phyloP scores from a whole-genome alignment of 2,329 filamentous ascomycete genomes.

The Xylariaceae sp. region DNA sequence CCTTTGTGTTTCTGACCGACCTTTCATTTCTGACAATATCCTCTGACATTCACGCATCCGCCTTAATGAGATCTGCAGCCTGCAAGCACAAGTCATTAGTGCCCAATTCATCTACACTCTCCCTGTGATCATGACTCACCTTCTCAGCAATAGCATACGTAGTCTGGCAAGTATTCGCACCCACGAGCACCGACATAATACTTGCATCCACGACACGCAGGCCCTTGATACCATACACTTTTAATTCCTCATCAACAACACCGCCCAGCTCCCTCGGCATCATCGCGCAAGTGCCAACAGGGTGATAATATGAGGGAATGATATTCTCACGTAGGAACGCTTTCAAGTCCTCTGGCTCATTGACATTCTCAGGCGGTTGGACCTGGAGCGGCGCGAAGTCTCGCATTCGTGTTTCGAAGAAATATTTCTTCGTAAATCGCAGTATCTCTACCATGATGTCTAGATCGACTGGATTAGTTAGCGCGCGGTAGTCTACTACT shows the following conservation, averaged over 20 bases:
- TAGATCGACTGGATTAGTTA: slow-evolving; percentile 49
- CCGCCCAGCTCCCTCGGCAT: slow-evolving; percentile 51
- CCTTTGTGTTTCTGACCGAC: too few relatives aligned
- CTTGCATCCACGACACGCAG: slow-evolving; percentile 56
- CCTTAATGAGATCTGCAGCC: slow-evolving; percentile 27
- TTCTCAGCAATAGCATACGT: slow-evolving; percentile 62
- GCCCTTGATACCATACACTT: slow-evolving; percentile 54
- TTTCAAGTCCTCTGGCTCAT: slow-evolving; percentile 43
- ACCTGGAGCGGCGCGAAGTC: slow-evolving; percentile 44
- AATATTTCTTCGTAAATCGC: slow-evolving; percentile 45
- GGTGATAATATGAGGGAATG: slow-evolving; percentile 47
- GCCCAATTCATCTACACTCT: too few relatives aligned
- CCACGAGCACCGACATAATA: slow-evolving; percentile 54
- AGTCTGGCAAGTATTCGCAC: slow-evolving; percentile 55
- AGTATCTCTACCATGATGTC: slow-evolving; percentile 49
- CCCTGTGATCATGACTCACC: slow-evolving; percentile 34
- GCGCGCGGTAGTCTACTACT: slow-evolving; percentile 48
- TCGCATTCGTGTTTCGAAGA: slow-evolving; percentile 47
- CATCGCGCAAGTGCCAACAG: slow-evolving; percentile 54
- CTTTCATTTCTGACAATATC: too few relatives aligned
- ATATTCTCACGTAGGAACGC: slow-evolving; percentile 31
- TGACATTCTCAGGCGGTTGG: slow-evolving; percentile 40
- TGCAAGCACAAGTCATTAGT: background rate
- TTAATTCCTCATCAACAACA: slow-evolving; percentile 52
- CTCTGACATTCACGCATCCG: slow-evolving; percentile 24